These are phyloP conservation scores for Hypoxylon trugodes DNA, from an alignment of 495 filamentous ascomycete genomes.

Conservation along the genomic window DNA sequence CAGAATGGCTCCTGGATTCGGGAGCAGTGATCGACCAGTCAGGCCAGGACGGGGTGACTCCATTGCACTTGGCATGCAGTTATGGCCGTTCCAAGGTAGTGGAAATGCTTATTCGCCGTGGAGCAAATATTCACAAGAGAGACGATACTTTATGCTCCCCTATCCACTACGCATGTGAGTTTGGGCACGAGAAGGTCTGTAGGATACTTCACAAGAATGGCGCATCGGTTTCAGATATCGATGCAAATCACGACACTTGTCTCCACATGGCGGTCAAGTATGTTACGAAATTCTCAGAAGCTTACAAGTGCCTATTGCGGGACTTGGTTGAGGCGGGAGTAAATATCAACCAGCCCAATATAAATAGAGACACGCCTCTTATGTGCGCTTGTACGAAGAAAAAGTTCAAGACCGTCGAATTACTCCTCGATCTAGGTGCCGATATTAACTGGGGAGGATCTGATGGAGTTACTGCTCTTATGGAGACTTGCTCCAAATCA, in stretches of 20 bases:
- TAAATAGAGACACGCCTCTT: background rate
- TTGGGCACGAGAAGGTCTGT: background rate
- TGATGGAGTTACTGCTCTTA: conserved; percentile 5
- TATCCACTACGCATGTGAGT: background rate
- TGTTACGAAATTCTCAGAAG: background rate
- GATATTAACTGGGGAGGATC: background rate
- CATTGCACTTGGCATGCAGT: background rate
- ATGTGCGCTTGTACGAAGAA: background rate
- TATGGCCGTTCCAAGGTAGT: background rate
- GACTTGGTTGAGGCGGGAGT: background rate
- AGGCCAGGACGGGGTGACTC: background rate
- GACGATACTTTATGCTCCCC: background rate
- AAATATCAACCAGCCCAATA: conserved; percentile 4
- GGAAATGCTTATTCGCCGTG: background rate
- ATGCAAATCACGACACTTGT: background rate
- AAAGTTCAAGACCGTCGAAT: background rate
- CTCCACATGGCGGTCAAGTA: background rate
- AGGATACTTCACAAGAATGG: background rate
- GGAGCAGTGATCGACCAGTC: background rate
- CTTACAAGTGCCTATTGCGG: background rate
- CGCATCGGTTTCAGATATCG: background rate
- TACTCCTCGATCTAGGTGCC: conserved; percentile 6
- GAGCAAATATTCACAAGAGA: conserved; percentile 11
- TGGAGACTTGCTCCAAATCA: conserved; percentile 2
- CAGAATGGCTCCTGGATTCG: background rate